Base-by-base conservation (phyloP, 1,284 basidiomycete genomes). In the Stereum hirsutum region DNA sequence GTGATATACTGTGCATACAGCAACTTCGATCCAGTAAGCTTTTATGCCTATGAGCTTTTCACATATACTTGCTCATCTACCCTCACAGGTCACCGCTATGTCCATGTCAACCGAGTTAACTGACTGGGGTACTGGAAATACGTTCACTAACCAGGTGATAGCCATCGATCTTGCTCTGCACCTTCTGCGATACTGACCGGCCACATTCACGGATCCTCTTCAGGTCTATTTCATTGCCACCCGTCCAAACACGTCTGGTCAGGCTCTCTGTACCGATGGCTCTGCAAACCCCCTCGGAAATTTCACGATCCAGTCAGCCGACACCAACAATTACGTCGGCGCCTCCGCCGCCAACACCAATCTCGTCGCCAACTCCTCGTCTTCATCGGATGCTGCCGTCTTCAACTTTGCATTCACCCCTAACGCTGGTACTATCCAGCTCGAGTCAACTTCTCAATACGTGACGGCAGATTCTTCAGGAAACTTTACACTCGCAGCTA, bases 401-500 rank as follows among this genome's bases (percentile, higher is more conserved):
- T 61, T 62, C 50, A 52, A 44, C 7, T 50, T 57, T 36, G 52
- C 50, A 2, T 61, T 54, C 33, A 53, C 57, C 36, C 61, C 60
- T 1, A 60, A 60, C 28, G 58, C 55, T 10, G 60, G 61, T 4
- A 59, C 55, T 2, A 56, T 63, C 28, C 49, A 60, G 17, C 31
- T 45, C 15, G 11, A 12, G 32, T 34, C 39, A 15, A 39, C 41
- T 10, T 47, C 40, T 15, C 52, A 59, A 40, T 63, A 50, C 26
- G 60, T 63, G 26, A 63, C 62, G 5, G 62, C 61, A 6, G 62
- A 63, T 41, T 49, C 34, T 31, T 52, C 53, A 28, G 62, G 54
- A 17, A 53, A 46, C 2, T 53, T 41, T 27, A 49, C 56, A 0
- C 41, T 63, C 15, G 46, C 56, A 15, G 56, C 61, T 5, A 55